Evolutionary conservation across 805 yeast genomes (phyloP).

Genomic region (Starmerella cellae): DNA sequence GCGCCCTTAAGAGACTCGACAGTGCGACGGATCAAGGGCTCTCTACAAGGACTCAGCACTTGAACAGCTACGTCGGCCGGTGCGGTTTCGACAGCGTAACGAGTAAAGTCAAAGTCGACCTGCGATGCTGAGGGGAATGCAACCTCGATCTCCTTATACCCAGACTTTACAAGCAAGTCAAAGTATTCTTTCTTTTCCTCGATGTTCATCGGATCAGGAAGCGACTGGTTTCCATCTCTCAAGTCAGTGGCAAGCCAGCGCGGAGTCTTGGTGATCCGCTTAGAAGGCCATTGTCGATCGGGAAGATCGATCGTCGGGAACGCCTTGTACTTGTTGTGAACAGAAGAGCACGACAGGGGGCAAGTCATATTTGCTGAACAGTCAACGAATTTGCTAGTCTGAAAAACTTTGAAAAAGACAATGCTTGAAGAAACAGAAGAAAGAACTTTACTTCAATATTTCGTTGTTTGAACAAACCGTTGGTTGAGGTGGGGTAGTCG

Average conservation of each 20-base stretch:
- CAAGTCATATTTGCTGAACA: constrained; percentile 4
- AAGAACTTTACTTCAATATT: too few species aligned
- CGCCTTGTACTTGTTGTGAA: constrained; percentile 39
- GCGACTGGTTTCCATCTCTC: constrained; percentile 73
- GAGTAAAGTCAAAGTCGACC: constrained; percentile 66
- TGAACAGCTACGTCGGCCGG: constrained; percentile 70
- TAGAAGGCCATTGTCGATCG: constrained; percentile 59
- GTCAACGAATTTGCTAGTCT: too few species aligned
- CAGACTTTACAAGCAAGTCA: constrained; percentile 52
- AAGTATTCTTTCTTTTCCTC: constrained; percentile 64
- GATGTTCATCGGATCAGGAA: constrained; percentile 78
- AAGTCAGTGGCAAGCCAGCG: constrained; percentile 75
- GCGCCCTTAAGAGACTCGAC: constrained; percentile 64
- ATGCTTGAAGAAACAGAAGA: too few species aligned
- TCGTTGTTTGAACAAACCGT: too few species aligned
- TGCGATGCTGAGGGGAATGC: constrained; percentile 74
- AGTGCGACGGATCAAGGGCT: constrained; percentile 56
- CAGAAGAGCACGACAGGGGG: constrained; percentile 11
- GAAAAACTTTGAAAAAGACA: background rate
- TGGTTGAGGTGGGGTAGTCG: too few species aligned
- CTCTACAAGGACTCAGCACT: constrained; percentile 65
- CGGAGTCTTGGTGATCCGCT: constrained; percentile 48
- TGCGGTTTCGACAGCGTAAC: constrained; percentile 57
- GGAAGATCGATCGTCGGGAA: constrained; percentile 45
- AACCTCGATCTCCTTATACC: constrained; percentile 74